A percentile compares a stretch with the other conserved stretches of the same genome.
Conservation (phyloP, 352 stramenopile genomes). For the Phytophthora tubulina region DNA sequence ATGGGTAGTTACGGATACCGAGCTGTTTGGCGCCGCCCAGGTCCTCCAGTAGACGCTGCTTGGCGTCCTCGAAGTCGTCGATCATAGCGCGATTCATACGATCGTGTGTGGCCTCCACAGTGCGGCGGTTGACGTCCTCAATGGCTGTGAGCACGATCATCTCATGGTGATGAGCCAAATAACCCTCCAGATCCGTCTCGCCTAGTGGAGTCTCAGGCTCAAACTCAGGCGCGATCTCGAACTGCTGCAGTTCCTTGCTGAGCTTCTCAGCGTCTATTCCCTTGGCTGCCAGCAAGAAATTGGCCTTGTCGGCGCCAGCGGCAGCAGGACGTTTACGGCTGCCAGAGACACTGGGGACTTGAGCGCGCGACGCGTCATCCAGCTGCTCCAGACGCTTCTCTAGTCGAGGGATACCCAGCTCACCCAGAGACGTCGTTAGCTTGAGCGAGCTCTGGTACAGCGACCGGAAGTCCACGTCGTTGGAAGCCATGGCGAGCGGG, state of each 20-base stretch:
- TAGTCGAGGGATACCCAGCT: conserved; percentile 78
- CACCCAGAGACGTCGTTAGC: conserved; percentile 81
- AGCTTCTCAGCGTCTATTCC: conserved; percentile 91
- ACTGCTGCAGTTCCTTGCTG: conserved; percentile 81
- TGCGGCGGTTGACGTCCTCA: conserved; percentile 86
- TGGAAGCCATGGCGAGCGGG: conserved; percentile 44
- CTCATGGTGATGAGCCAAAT: conserved; percentile 91
- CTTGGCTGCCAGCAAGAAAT: conserved; percentile 86
- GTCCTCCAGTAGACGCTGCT: conserved; percentile 79
- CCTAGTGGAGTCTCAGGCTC: conserved; percentile 85
- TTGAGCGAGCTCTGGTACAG: conserved; percentile 91
- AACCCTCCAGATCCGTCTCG: conserved; percentile 88
- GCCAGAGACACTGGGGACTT: conserved; percentile 22
- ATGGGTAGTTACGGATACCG: conserved; percentile 80
- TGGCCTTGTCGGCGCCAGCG: conserved; percentile 68
- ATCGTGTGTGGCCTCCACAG: conserved; percentile 82
- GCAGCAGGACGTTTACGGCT: conserved; percentile 67
- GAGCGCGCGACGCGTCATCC: conserved; percentile 72
- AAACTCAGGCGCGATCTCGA: conserved; percentile 80
- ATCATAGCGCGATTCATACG: conserved; percentile 90
- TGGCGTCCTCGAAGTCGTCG: conserved; percentile 85
- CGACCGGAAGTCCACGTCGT: conserved; percentile 85
- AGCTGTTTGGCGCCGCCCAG: conserved; percentile 73
- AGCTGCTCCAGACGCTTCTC: conserved; percentile 87
- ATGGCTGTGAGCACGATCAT: conserved; percentile 93